Conservation (phyloP, 2,329 filamentous ascomycete genomes). For the Aspergillus persii region DNA sequence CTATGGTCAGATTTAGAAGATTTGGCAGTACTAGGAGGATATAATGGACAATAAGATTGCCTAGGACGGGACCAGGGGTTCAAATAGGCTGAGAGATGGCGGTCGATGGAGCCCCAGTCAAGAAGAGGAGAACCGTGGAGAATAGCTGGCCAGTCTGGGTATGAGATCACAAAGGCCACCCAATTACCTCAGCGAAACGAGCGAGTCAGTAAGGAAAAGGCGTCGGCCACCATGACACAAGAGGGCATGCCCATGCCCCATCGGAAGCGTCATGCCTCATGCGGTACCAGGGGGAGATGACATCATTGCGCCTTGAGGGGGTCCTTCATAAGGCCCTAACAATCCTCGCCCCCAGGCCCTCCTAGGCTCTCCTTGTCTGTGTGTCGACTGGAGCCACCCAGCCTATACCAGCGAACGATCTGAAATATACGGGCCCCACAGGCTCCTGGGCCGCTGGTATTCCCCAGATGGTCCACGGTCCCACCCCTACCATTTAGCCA, state of each 20-base stretch:
- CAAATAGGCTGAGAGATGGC: background rate
- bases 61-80: background rate
- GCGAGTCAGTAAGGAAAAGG: background rate
- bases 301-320: background rate
- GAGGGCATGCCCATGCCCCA: background rate
- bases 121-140: background rate
- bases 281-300: background rate
- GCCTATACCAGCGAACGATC: slow-evolving; percentile 8
- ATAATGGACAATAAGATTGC: background rate
- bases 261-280: background rate
- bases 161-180: slow-evolving; percentile 5
- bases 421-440: slow-evolving; percentile 15
- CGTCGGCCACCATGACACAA: background rate
- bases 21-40: background rate
- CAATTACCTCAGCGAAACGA: background rate
- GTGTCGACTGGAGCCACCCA: background rate
- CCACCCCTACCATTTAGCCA: slow-evolving; percentile 5
- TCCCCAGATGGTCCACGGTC: slow-evolving; percentile 12
- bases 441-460: slow-evolving; percentile 10
- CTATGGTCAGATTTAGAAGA: background rate
- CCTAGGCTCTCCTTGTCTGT: background rate
- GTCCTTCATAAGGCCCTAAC: background rate
- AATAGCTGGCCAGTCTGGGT: background rate
- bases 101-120: background rate
- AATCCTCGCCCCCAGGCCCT: background rate